Evolutionary conservation across 2,329 filamentous ascomycete genomes (phyloP).

Genomic region (Paecilomyces dactylethromorphus): DNA sequence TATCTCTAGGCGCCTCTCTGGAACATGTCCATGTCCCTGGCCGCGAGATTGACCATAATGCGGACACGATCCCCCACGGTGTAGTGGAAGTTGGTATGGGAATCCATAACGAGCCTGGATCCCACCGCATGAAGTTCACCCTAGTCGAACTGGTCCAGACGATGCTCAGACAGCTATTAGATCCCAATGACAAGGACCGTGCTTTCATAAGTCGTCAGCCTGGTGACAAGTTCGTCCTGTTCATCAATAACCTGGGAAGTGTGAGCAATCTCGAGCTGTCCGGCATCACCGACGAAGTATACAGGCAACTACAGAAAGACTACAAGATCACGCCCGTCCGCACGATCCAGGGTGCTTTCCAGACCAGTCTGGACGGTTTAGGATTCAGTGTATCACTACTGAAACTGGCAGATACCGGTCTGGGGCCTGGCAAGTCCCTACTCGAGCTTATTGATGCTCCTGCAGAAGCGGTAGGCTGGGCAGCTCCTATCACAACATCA

Average conservation of each 20-base stretch:
- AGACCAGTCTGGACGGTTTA: slow-evolving; percentile 65
- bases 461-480: slow-evolving; percentile 62
- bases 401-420: slow-evolving; percentile 54
- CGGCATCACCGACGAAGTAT: slow-evolving; percentile 61
- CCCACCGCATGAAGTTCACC: slow-evolving; percentile 43
- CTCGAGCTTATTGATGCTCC: slow-evolving; percentile 62
- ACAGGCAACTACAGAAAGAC: slow-evolving; percentile 51
- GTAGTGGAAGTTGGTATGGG: slow-evolving; percentile 68
- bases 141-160: slow-evolving; percentile 48
- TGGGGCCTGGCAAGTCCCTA: slow-evolving; percentile 49
- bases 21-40: slow-evolving; percentile 93
- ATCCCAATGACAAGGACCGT: slow-evolving; percentile 56
- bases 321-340: slow-evolving; percentile 57
- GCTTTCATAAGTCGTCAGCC: slow-evolving; percentile 53
- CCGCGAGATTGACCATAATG: slow-evolving; percentile 47
- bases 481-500: slow-evolving; percentile 50
- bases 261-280: slow-evolving; percentile 61
- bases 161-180: slow-evolving; percentile 61
- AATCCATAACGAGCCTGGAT: slow-evolving; percentile 61
- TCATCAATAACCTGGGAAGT: slow-evolving; percentile 66
- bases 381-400: slow-evolving; percentile 65
- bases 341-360: slow-evolving; percentile 60
- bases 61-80: slow-evolving; percentile 43
- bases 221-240: slow-evolving; percentile 55
- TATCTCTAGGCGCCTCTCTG: slow-evolving; percentile 78